Conservation (phyloP, 441 rosid species). For the Geranium incanum region DNA sequence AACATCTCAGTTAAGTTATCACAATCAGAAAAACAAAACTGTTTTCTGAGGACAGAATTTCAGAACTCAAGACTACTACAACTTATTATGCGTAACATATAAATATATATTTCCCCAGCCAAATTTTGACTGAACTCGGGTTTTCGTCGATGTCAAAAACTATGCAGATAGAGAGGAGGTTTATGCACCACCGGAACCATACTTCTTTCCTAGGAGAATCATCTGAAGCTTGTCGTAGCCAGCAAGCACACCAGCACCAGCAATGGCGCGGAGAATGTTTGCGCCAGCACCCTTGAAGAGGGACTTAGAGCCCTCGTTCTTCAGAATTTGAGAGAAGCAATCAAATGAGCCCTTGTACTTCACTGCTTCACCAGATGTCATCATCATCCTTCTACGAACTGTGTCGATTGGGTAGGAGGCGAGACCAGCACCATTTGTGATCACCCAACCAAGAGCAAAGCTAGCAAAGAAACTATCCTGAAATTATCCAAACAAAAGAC, state of each 20-base stretch:
- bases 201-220: conserved; percentile 47
- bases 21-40: too few species aligned
- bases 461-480: conserved; percentile 58
- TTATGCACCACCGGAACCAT: conserved; percentile 45
- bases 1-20: too few species aligned
- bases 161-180: too few species aligned
- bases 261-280: conserved; percentile 49
- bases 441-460: conserved; percentile 52
- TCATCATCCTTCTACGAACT: neutral
- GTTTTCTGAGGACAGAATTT: too few species aligned
- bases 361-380: conserved; percentile 54
- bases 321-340: conserved; percentile 40
- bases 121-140: too few species aligned
- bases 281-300: conserved; percentile 59
- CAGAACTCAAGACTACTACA: too few species aligned
- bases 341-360: conserved; percentile 46
- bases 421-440: conserved; percentile 52
- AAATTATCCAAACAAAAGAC: conserved; percentile 7
- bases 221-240: conserved; percentile 49
- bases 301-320: conserved; percentile 47
- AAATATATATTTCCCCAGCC: too few species aligned
- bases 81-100: too few species aligned
- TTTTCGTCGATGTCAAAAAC: too few species aligned
- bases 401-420: conserved; percentile 20
- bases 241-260: conserved; percentile 52